phyloP scores from a whole-genome alignment of 139 green algal species.

The Picochlorum sp. region DNA sequence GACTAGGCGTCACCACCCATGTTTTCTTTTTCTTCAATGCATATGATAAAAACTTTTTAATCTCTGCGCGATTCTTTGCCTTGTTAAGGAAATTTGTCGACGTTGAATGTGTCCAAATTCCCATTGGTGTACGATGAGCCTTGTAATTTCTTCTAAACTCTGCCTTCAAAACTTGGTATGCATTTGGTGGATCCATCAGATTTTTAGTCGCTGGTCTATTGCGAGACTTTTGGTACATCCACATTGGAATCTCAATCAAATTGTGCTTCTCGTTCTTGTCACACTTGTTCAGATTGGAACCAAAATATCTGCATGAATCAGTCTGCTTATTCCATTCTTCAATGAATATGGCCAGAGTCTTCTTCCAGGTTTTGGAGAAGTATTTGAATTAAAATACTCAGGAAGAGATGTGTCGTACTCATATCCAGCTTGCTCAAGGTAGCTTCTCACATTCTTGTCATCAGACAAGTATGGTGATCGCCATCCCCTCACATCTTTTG shows the following conservation, averaged over 20 bases:
- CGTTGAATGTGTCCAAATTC: slow-evolving; percentile 17
- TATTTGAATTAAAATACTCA: neutral
- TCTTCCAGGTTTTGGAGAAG: neutral
- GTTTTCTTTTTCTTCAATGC: slow-evolving; percentile 11
- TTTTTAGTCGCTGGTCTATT: slow-evolving; percentile 11
- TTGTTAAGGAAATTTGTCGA: slow-evolving; percentile 13
- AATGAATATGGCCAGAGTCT: slow-evolving; percentile 3
- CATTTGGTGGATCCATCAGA: slow-evolving; percentile 8
- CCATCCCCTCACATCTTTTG: neutral
- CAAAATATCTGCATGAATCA: slow-evolving; percentile 13
- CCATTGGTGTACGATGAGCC: slow-evolving; percentile 7
- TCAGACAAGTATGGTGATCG: slow-evolving; percentile 13
- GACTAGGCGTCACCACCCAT: slow-evolving; percentile 11
- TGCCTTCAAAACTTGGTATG: slow-evolving; percentile 10
- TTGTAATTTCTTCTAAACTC: slow-evolving; percentile 15
- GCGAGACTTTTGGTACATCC: neutral
- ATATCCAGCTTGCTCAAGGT: slow-evolving; percentile 13
- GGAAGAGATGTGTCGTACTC: slow-evolving; percentile 15
- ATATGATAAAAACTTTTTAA: slow-evolving; percentile 11
- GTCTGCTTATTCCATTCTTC: slow-evolving; percentile 5
- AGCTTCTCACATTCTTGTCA: slow-evolving; percentile 1
- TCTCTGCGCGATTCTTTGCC: neutral
- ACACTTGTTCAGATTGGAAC: slow-evolving; percentile 11
- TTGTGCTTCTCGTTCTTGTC: slow-evolving; percentile 1
- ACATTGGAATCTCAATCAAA: slow-evolving; percentile 9